Evolutionary conservation across 345 rosid genomes (phyloP), one percentile per base, ranked within the genome.

Genomic region (rapeseed (Brassica napus)): DNA sequence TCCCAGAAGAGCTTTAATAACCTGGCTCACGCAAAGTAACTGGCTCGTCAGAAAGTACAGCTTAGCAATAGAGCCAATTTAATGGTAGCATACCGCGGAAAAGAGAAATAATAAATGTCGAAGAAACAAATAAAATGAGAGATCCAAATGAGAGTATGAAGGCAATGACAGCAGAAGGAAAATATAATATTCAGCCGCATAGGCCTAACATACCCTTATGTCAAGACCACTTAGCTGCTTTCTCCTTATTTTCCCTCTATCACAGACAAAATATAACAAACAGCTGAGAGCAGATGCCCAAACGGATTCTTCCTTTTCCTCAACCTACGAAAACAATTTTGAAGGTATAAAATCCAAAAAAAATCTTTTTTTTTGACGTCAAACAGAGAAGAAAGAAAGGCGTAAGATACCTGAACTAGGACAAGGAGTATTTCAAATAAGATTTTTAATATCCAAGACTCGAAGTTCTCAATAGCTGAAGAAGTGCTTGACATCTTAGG

Each of bases 271-370:
- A 88, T 93, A 95, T 67, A 95, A 90, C 67, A 95, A 87, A 84
- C 99, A 93, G 84, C 99, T 95, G 52, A 95, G 84, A 64, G 97
- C 94, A 86, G 99, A 88, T 62, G 98, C 91, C 99, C 99, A 95
- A 16, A 95, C 94, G 79, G 90, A 87, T 80, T 93, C 98, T 84
- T 93, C 99, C 68, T 74, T 83, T 83, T 91, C 99, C 82, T 91
- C 97, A 73, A 81, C 86, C 99, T 95, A 85, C 61, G 39, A 78
- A 77, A 82, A 71, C 59, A 62, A 79, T 44, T 63, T 64, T 8
- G 65, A 69, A 58, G 79, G 77, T 73, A 74, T 37, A 54, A 76
- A 72, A 62, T 44, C 59, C 54, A 23, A 75, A 44, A 76, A 42
- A 58, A 35, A 26, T 26, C 30, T 26, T 28, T 68, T 65, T 49